These are phyloP conservation scores for Soucietia sequanensis DNA, from an alignment of 805 yeast species.

Conservation along the genomic window DNA sequence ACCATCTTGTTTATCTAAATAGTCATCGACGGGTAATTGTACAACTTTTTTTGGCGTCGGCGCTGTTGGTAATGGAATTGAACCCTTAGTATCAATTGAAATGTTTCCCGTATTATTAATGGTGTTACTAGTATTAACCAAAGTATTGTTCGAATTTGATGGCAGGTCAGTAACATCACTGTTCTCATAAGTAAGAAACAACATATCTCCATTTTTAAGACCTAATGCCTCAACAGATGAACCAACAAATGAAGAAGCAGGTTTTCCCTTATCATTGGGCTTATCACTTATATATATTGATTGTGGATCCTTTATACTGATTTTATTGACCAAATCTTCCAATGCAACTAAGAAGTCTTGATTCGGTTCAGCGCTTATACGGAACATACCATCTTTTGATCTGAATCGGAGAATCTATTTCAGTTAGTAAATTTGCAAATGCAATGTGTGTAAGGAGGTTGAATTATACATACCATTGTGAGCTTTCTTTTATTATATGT, in stretches of 20 bases:
- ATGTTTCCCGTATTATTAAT: constrained; percentile 5
- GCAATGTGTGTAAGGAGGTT: too few species aligned
- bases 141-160: not conserved
- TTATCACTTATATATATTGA: constrained; percentile 40
- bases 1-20: constrained; percentile 66
- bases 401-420: constrained; percentile 73
- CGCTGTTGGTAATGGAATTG: constrained; percentile 3
- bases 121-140: not conserved
- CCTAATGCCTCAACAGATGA: constrained; percentile 43
- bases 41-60: constrained; percentile 21
- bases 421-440: too few species aligned
- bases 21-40: constrained; percentile 67
- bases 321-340: constrained; percentile 32
- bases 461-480: too few species aligned
- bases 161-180: constrained; percentile 2
- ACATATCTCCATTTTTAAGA: constrained; percentile 58
- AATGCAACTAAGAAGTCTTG: constrained; percentile 46
- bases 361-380: constrained; percentile 52
- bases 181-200: constrained; percentile 42
- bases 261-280: constrained; percentile 46
- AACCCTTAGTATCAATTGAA: constrained; percentile 6
- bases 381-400: constrained; percentile 77
- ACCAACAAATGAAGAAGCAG: constrained; percentile 35
- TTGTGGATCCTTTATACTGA: constrained; percentile 16
- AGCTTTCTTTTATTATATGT: too few species aligned